Base-by-base conservation (phyloP, 2,329 filamentous ascomycete species). In the Xylariaceae sp. region DNA sequence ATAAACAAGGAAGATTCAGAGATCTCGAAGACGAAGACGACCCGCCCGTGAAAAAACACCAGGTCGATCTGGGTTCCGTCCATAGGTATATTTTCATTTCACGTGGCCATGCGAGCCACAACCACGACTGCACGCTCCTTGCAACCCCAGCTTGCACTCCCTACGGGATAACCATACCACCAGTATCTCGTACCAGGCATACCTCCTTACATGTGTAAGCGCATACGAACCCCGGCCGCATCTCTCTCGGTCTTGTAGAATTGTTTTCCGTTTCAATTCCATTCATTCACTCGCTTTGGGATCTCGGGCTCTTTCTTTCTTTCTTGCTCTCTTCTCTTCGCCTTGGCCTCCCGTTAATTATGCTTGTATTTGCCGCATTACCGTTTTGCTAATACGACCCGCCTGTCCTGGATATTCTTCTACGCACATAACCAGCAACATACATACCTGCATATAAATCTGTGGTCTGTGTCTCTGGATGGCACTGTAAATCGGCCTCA, bases 401-500 rank as follows among this genome's bases (percentile, higher is more conserved):
- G 23, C 23, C 23, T 30, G 23, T 30, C 54, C n/a, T 45, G 10
- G 13, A 15, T 13, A 56, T 45, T 34, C 23, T 30, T 30, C 23
- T 30, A 30, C 23, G 23, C 23, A 30, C 23, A 30, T 30, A 5
- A 30, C 23, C 23, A 30, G 23, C 23, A 30, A 30, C 23, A 30
- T 30, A 11, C 49, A 47, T 42, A 53, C 37, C 39, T 51, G 37
- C 50, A 9, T 1, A 48, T 56, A 48, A 42, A 9, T 3, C 37
- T 4, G 23, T 30, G 48, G 13, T 30, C 5, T 18, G 45, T 35
- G 39, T 42, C 55, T 39, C 51, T 57, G 52, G 48, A 63, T 63
- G 61, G 58, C 39, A 55, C 52, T 51, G 34, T 63, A 55, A 61
- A 56, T 50, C 53, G 23, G 23, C 5, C 23, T 30, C 23, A 30